phyloP scores from a whole-genome alignment of 352 stramenopile genomes.

The Phytophthora citricola region DNA sequence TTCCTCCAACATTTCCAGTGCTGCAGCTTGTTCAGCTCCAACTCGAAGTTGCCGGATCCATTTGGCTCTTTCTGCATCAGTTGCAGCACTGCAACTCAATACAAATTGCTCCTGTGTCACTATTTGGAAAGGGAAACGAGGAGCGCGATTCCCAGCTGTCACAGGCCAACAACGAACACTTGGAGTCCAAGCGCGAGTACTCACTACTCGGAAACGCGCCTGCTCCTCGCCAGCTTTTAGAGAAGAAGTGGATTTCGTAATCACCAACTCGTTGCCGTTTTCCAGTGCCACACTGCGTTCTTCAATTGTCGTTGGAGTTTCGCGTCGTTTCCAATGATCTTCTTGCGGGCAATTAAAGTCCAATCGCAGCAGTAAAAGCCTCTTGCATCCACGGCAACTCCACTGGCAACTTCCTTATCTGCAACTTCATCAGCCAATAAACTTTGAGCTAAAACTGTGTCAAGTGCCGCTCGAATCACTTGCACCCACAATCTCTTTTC shows the following conservation, averaged over 20 bases:
- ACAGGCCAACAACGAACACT: conserved; percentile 35
- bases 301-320: conserved; percentile 40
- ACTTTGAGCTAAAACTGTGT: conserved; percentile 54
- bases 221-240: conserved; percentile 32
- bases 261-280: conserved; percentile 54
- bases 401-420: conserved; percentile 5
- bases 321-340: conserved; percentile 32
- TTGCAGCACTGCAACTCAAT: conserved; percentile 64
- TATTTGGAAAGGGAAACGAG: conserved; percentile 74
- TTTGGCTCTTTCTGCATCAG: conserved; percentile 59
- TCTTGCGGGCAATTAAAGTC: conserved; percentile 38
- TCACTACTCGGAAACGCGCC: conserved; percentile 49
- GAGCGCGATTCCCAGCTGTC: conserved; percentile 24
- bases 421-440: conserved; percentile 43
- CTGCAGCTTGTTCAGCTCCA: conserved; percentile 53
- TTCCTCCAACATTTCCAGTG: conserved; percentile 63
- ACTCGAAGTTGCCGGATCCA: conserved; percentile 76
- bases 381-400: conserved; percentile 10
- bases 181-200: conserved; percentile 53
- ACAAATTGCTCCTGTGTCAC: conserved; percentile 71
- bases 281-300: conserved; percentile 57
- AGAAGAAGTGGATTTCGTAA: conserved; percentile 39
- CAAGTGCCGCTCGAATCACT: conserved; percentile 55
- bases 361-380: conserved; percentile 46
- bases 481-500: conserved; percentile 62